phyloP scores from a whole-genome alignment of 805 yeast genomes.

The Schizosaccharomyces pombe region DNA sequence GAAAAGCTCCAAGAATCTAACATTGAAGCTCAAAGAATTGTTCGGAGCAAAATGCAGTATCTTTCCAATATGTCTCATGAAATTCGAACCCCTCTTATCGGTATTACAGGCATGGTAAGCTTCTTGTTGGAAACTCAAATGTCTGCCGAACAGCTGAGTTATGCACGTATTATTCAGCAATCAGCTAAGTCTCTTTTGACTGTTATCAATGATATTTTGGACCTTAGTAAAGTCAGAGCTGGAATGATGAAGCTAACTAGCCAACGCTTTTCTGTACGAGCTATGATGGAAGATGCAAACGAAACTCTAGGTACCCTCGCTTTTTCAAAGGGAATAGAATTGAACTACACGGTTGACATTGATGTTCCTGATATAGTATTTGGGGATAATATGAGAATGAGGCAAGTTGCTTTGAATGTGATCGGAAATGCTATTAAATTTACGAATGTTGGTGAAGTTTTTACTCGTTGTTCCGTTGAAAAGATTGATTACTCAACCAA shows the following conservation, averaged over 20 bases:
- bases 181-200: conserved; percentile 16
- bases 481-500: conserved; percentile 1
- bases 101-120: conserved; percentile 18
- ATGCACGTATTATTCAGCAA: conserved; percentile 17
- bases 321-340: conserved; percentile 15
- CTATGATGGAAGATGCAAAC: conserved; percentile 16
- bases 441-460: conserved; percentile 16
- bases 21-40: conserved; percentile 16
- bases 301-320: conserved; percentile 16
- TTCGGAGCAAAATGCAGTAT: conserved; percentile 18
- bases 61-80: conserved; percentile 18
- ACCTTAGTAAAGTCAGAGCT: conserved; percentile 17
- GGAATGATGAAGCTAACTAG: conserved; percentile 16
- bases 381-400: conserved; percentile 17
- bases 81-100: conserved; percentile 18
- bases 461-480: conserved; percentile 12
- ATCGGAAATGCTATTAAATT: conserved; percentile 18
- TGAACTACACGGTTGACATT: conserved; percentile 14
- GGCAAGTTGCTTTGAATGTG: conserved; percentile 16
- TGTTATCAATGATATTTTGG: conserved; percentile 18
- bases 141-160: conserved; percentile 16
- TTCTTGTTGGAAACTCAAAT: conserved; percentile 16
- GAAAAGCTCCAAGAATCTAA: conserved; percentile 16
- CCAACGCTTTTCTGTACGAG: conserved; percentile 15
- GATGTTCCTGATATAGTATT: conserved; percentile 15